Evolutionary conservation across 2,329 filamentous ascomycete species (phyloP).

Genomic region (Fusarium protoensiforme): DNA sequence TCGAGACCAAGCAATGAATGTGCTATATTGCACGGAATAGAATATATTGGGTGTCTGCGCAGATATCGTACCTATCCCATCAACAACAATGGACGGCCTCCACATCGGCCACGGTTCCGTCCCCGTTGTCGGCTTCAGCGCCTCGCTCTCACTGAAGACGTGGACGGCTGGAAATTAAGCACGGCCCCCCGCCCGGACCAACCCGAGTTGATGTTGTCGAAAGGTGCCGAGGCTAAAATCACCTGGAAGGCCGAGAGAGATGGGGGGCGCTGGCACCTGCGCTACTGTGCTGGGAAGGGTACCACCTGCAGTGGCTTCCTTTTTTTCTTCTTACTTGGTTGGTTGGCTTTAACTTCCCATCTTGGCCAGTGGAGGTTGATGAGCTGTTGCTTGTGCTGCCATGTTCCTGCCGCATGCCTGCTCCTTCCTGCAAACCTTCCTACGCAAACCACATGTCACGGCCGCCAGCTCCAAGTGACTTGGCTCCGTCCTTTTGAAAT

Average conservation of each 20-base stretch:
- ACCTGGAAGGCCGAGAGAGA: conserved; percentile 14
- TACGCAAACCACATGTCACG: conserved; percentile 43
- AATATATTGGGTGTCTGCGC: not conserved
- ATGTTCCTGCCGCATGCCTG: conserved; percentile 8
- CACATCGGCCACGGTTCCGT: conserved; percentile 34
- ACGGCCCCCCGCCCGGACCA: conserved; percentile 29
- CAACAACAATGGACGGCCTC: not conserved
- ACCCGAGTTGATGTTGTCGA: conserved; percentile 12
- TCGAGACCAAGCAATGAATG: not conserved
- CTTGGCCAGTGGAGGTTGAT: conserved; percentile 6
- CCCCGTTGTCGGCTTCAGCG: conserved; percentile 29
- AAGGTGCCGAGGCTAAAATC: conserved; percentile 41
- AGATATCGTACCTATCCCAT: not conserved
- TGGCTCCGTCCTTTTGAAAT: conserved; percentile 9
- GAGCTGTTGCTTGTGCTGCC: conserved; percentile 25
- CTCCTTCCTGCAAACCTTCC: not conserved
- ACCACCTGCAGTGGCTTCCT: conserved; percentile 6
- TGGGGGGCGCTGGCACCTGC: not conserved
- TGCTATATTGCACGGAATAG: not conserved
- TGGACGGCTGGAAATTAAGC: conserved; percentile 14
- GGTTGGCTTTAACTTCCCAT: conserved; percentile 25
- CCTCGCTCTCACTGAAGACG: conserved; percentile 9
- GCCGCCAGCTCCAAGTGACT: conserved; percentile 26
- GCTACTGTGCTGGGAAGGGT: not conserved
- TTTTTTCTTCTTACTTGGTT: conserved; percentile 20